Evolutionary conservation across 371 early-diverging fungal genomes (phyloP), one percentile per base, ranked within the genome.

Genomic region (Haplosporangium sp.): DNA sequence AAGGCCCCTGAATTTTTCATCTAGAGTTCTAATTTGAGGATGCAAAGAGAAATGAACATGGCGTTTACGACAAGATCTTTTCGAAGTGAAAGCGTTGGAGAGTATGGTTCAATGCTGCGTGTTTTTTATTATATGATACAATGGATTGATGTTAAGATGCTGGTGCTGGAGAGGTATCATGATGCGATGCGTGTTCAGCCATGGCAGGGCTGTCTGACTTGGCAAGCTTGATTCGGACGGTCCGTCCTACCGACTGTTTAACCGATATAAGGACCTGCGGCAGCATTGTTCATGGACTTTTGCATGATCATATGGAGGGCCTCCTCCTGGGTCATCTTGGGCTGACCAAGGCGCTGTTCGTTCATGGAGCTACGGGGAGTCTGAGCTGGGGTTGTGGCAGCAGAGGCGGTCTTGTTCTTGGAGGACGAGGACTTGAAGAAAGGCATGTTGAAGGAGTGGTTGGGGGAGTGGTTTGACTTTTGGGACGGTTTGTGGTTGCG

Each of bases 371-470:
- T 46, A 40, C 77, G 77, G 42, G 77, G 77, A 8, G 71, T 76
- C 55, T 58, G 70, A 1, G 67, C 55, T 4, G 67, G 73, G 4
- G 72, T 46, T 37, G 55, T 42, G 16, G 60, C 64, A 21, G 71
- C 71, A n/a, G 71, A 70, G 23, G 62, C 59, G 29, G 77, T 66
- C 67, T 76, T 62, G 71, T 71, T 76, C 77, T 76, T 76, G 53
- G 62, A 66, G 68, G 64, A 59, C 55, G 67, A 61, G 14, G 59
- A 63, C 66, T 75, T 75, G 76, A 75, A 75, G 67, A 74, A 37
- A 53, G 55, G 57, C 74, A 73, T 73, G 53, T 50, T 46, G 46
- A 7, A 47, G 7, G 50, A 55, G 12, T 43, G 46, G n/a, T 56
- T 55, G 29, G 13, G 10, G n/a, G n/a, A 7, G 42, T 37, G 14